These are phyloP conservation scores for Pseudogymnoascus sp. DNA, from an alignment of 2,329 filamentous ascomycete species.

Conservation along the genomic window DNA sequence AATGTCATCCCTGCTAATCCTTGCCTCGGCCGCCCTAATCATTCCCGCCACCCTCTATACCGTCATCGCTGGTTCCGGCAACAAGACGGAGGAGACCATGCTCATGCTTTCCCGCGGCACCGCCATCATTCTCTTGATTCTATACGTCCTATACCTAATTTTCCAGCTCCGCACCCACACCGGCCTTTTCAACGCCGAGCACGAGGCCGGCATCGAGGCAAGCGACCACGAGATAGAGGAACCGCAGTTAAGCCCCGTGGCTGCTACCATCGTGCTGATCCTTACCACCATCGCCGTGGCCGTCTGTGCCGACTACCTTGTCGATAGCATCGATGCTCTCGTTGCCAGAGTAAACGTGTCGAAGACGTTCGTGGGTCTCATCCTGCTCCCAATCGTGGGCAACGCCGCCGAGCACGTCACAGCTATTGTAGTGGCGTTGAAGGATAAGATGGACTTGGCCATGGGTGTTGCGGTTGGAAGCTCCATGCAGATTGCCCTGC, in stretches of 20 bases:
- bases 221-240: conserved; percentile 38
- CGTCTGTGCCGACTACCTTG: conserved; percentile 68
- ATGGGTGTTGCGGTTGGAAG: conserved; percentile 77
- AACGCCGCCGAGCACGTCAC: conserved; percentile 78
- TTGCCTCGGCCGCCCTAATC: conserved; percentile 64
- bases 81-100: conserved; percentile 47
- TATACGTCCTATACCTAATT: conserved; percentile 68
- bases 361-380: conserved; percentile 73
- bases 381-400: conserved; percentile 70
- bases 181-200: conserved; percentile 57
- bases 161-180: conserved; percentile 73
- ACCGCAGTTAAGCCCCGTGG: conserved; percentile 51
- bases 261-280: conserved; percentile 58
- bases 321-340: conserved; percentile 65
- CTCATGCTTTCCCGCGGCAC: conserved; percentile 67
- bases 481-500: conserved; percentile 73
- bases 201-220: conserved; percentile 18
- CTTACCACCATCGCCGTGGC: conserved; percentile 62
- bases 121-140: conserved; percentile 62
- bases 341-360: conserved; percentile 63
- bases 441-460: conserved; percentile 68
- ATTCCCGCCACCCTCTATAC: conserved; percentile 71
- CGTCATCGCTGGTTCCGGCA: conserved; percentile 43
- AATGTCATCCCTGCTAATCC: conserved; percentile 54
- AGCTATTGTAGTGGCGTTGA: conserved; percentile 66